Base-by-base conservation (phyloP, 768 basidiomycete genomes). In the Suillus bovinus region DNA sequence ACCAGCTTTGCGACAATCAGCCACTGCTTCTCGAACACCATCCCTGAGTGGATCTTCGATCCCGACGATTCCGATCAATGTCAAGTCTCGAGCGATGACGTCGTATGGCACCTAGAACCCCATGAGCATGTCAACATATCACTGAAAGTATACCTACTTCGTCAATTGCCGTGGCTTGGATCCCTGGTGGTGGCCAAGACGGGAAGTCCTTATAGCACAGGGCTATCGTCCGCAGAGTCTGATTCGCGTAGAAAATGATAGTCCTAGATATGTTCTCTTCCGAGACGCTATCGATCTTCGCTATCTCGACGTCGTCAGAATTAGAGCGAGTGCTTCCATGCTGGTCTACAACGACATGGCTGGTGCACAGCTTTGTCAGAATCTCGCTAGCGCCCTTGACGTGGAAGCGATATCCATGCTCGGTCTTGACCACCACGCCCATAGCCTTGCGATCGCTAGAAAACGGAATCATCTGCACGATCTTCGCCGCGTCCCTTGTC, bases 161-260 rank as follows among this genome's bases (percentile, higher is more conserved):
- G 63, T 83, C 79, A 9, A 81, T 76, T 2, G 78, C 80, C 31
- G 81, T 71, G 16, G 70, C 64, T 2, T 68, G 61, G 42, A 76
- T 69, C 14, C 80, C 82, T 16, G 66, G 60, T 5, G 96, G 95
- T 13, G 96, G 96, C 96, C 96, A 98, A 1, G 79, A 74, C 6
- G 86, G 73, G 61, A 97, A 88, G 71, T 99, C 96, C 54, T 88
- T 84, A 71, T 98, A 98, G 74, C 96, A 97, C 50, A 98, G 76
- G 1, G 96, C 94, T 67, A 99, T 93, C 2, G 97, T 98, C 56
- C 96, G 87, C 11, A 98, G 86, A 14, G 88, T 91, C 78, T 99
- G 96, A 74, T 96, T 96, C 69, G 96, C 96, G 74, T 99, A 99
- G 77, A 97, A 96, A 67, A 96, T 96, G 76, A 96, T 98, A 16